These are phyloP conservation scores for Mucor ambiguus DNA, from an alignment of 371 early-diverging fungal species.

Conservation along the genomic window DNA sequence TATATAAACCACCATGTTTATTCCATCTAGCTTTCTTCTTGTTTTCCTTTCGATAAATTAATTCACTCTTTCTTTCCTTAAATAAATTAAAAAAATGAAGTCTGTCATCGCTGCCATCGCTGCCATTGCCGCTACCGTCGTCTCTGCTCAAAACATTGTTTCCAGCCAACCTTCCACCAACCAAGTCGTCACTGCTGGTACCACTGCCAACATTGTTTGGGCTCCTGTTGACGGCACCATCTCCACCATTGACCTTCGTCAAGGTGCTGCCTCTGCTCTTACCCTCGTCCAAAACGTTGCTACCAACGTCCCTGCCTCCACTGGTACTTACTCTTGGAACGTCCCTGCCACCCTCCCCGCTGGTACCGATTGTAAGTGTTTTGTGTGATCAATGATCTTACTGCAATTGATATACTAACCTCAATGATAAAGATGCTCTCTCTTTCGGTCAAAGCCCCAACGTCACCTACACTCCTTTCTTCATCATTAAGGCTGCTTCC, in stretches of 20 bases:
- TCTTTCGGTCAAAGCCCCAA: constrained; percentile 21
- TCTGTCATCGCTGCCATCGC: constrained; percentile 39
- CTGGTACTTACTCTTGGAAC: constrained; percentile 39
- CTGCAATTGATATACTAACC: not conserved
- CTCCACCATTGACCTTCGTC: constrained; percentile 41
- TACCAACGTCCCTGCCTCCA: constrained; percentile 36
- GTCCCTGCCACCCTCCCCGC: constrained; percentile 35
- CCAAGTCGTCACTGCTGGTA: constrained; percentile 41
- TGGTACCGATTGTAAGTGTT: constrained; percentile 48
- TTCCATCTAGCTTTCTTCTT: constrained; percentile 1
- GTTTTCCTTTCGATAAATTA: constrained; percentile 4
- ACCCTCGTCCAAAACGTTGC: constrained; percentile 19
- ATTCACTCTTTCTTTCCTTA: constrained; percentile 11
- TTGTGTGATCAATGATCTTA: not conserved
- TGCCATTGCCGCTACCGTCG: constrained; percentile 36
- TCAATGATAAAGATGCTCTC: constrained; percentile 12
- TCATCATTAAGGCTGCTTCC: constrained; percentile 40
- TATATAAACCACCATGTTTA: constrained; percentile 13
- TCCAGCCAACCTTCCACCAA: constrained; percentile 37
- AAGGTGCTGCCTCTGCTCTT: constrained; percentile 22
- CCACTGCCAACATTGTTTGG: constrained; percentile 41
- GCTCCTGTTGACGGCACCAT: constrained; percentile 32
- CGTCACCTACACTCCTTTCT: constrained; percentile 33
- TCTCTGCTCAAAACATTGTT: constrained; percentile 31
- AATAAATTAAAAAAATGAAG: constrained; percentile 27